Base-by-base conservation (phyloP, 495 filamentous ascomycete species). In the Neurospora tetrasperma region DNA sequence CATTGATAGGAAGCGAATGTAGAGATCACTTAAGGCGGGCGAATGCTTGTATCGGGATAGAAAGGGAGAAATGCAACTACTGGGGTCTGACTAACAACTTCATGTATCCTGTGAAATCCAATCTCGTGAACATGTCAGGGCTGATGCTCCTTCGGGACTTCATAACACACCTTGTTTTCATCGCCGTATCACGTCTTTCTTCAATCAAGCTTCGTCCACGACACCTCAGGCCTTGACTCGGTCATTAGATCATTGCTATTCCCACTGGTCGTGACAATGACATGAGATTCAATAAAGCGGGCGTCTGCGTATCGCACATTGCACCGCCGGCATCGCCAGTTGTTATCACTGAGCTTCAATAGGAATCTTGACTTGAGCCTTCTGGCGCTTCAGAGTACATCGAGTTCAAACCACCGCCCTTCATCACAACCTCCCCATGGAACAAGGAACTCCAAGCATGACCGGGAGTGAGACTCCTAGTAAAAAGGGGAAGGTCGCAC, bases 401-500 rank as follows among this genome's bases (percentile, higher is more conserved):
- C 11, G 16, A 4, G 14, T 18, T 5, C 7, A 31, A 66, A 16
- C 27, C 14, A 66, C 54, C 7, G 54, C 14, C 23, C 14, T 9
- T 8, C 14, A 18, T 18, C 27, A 5, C 54, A 66, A 27, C 54
- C 1, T 66, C 27, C 6, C 4, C 35, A 66, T 66, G 54, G 54
- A 66, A 31, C 54, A 66, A 18, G 31, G 27, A 9, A 66, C 54
- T 14, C 54, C 54, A 35, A 66, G 54, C 27, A 16, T 35, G 3
- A 7, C 54, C 54, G 54, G 54, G 54, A 66, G 54, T 66, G 54
- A 66, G 12, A 66, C 54, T 2, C 54, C 54, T 3, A 66, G 54
- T 66, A 66, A 35, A 66, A 77, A 72, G 73, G 46, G 74, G 40
- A 85, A 81, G 79, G 78, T 88, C 39, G 80, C 84, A 75, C 88